Conservation (phyloP, 305 asterid species). For the Coffea humblotiana region DNA sequence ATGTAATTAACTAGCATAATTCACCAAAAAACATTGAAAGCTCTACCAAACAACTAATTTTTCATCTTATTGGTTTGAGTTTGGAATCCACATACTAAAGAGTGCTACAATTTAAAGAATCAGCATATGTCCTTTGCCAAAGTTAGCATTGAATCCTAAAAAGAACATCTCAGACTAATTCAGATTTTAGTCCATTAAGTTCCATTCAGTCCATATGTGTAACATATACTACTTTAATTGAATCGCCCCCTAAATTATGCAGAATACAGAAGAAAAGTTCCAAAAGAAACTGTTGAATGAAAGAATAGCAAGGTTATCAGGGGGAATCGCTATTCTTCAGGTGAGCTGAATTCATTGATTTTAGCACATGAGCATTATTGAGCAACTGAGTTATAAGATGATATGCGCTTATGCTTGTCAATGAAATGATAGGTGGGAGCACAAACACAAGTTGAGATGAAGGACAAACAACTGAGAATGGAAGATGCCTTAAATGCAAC, state of each 20-base stretch:
- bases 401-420: background rate
- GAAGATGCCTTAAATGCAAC: conserved; percentile 92
- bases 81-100: background rate
- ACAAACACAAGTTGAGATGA: conserved; percentile 70
- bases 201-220: background rate
- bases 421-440: conserved; percentile 62
- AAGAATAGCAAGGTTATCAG: conserved; percentile 80
- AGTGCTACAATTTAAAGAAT: background rate
- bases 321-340: conserved; percentile 77
- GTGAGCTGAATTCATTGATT: conserved; percentile 30
- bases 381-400: background rate
- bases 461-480: conserved; percentile 75
- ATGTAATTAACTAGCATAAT: background rate
- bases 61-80: background rate
- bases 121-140: background rate
- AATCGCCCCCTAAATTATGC: conserved; percentile 25
- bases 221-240: background rate
- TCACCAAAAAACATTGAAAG: background rate
- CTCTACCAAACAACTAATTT: background rate
- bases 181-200: background rate
- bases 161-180: background rate
- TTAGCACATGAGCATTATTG: background rate
- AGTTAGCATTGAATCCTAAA: background rate
- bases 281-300: conserved; percentile 74
- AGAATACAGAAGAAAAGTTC: conserved; percentile 70